These are phyloP conservation scores for Arthrocladium fulminans DNA, from an alignment of 2,329 filamentous ascomycete species.

Conservation along the genomic window DNA sequence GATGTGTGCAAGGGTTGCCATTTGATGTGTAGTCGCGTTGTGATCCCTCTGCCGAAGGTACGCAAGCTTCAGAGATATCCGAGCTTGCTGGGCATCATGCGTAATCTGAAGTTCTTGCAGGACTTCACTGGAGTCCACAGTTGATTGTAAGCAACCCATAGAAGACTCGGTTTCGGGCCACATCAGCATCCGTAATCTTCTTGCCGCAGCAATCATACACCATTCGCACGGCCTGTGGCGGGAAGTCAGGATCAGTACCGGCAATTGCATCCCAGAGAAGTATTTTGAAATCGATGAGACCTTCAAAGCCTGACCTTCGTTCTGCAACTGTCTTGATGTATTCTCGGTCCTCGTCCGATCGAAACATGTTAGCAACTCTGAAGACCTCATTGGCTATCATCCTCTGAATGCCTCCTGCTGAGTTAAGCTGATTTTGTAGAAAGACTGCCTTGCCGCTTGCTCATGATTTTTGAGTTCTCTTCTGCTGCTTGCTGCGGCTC, in stretches of 20 bases:
- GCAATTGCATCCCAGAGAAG: conserved; percentile 4
- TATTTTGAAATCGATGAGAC: not conserved
- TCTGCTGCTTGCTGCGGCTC: not conserved
- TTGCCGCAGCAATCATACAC: not conserved
- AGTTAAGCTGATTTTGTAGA: not conserved
- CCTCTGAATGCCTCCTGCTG: not conserved
- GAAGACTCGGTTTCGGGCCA: not conserved
- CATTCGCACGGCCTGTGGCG: not conserved
- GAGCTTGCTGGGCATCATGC: too few relatives aligned
- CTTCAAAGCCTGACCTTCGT: not conserved
- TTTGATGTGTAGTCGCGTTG: too few relatives aligned
- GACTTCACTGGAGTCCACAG: not conserved
- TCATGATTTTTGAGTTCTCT: not conserved
- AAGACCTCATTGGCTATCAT: not conserved
- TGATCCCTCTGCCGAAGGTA: too few relatives aligned
- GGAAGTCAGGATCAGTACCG: not conserved
- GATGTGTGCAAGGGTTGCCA: too few relatives aligned
- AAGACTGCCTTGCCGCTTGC: not conserved
- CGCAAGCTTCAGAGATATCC: too few relatives aligned
- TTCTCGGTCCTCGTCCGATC: not conserved
- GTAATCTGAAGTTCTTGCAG: not conserved
- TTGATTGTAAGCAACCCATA: not conserved
- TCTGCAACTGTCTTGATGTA: not conserved
- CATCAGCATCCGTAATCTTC: not conserved
- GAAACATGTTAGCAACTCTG: not conserved